Conservation (phyloP, 1,284 basidiomycete species). For the Neolentinus lepideus region DNA sequence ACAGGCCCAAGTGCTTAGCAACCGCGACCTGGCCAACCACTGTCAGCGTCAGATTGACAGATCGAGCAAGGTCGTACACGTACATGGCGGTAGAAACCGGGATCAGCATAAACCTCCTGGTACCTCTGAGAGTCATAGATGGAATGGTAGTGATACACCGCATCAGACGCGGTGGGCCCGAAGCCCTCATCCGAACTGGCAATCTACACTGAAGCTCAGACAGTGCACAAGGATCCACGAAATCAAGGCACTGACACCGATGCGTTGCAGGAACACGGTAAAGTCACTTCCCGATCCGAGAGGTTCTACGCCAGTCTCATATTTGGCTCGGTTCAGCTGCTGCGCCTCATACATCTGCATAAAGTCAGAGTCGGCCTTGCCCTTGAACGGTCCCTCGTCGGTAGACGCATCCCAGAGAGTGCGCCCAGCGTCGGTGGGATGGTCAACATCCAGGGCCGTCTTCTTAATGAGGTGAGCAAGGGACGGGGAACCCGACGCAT, state of each 20-base stretch:
- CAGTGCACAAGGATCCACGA: not conserved
- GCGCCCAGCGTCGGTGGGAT: slow-evolving; percentile 46
- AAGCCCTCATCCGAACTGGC: slow-evolving; percentile 51
- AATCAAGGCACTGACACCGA: not conserved
- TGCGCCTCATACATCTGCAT: slow-evolving; percentile 18
- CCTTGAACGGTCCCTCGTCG: slow-evolving; percentile 47
- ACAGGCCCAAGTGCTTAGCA: slow-evolving; percentile 60
- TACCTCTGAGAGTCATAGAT: slow-evolving; percentile 71
- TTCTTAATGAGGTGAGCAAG: slow-evolving; percentile 69
- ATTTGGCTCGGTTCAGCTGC: slow-evolving; percentile 14
- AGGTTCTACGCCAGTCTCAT: slow-evolving; percentile 26
- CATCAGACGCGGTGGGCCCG: slow-evolving; percentile 36
- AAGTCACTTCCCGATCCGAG: slow-evolving; percentile 66
- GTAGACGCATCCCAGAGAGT: slow-evolving; percentile 62
- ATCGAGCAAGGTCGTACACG: slow-evolving; percentile 11
- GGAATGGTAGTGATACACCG: slow-evolving; percentile 74
- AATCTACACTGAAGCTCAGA: slow-evolving; percentile 24
- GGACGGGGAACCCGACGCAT: slow-evolving; percentile 60
- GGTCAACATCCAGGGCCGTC: slow-evolving; percentile 61
- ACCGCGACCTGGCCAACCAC: slow-evolving; percentile 43
- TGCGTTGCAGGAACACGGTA: slow-evolving; percentile 70
- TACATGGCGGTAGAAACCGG: slow-evolving; percentile 63
- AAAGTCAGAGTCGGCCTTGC: slow-evolving; percentile 19
- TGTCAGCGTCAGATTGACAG: not conserved
- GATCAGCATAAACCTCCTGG: slow-evolving; percentile 70